Conservation (phyloP, 129 eudicot genomes). For the Arctium minus region DNA sequence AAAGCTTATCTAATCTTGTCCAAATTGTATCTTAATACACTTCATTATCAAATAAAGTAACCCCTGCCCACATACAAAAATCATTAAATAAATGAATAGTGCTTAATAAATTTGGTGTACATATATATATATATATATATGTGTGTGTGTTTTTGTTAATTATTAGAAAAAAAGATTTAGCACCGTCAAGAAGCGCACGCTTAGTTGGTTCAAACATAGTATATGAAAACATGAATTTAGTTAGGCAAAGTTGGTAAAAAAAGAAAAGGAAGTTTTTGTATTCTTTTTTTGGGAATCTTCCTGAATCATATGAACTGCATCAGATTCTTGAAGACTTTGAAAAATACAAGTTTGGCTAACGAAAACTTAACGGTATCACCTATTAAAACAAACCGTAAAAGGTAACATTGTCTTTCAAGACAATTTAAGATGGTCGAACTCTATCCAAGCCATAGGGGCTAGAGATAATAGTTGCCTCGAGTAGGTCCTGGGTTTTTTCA, state of each 20-base stretch:
- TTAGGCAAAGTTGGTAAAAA: slow-evolving; percentile 11
- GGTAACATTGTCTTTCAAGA: background rate
- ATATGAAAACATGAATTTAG: background rate
- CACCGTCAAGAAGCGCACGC: slow-evolving; percentile 4
- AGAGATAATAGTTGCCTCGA: background rate
- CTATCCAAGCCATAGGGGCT: background rate
- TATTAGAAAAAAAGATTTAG: background rate
- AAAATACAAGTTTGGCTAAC: background rate
- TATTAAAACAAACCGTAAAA: background rate
- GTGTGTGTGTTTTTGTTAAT: background rate
- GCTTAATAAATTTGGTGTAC: background rate
- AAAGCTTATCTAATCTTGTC: slow-evolving; percentile 24
- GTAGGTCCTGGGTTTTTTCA: too few species aligned
- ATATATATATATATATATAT: background rate
- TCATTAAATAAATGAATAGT: background rate
- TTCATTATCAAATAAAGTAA: background rate
- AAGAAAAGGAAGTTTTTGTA: background rate
- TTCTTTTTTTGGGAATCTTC: background rate
- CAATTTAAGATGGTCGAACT: background rate
- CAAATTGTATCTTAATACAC: background rate
- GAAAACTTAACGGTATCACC: background rate
- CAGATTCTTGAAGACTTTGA: background rate
- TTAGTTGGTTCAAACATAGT: background rate
- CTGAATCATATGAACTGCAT: background rate
- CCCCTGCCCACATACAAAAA: slow-evolving; percentile 6